Percentiles rank a stretch among this genome's conserved stretches.
These are phyloP conservation scores for Zoysia pacifica DNA, from an alignment of 176 grass and related monocot species.

Conservation along the genomic window DNA sequence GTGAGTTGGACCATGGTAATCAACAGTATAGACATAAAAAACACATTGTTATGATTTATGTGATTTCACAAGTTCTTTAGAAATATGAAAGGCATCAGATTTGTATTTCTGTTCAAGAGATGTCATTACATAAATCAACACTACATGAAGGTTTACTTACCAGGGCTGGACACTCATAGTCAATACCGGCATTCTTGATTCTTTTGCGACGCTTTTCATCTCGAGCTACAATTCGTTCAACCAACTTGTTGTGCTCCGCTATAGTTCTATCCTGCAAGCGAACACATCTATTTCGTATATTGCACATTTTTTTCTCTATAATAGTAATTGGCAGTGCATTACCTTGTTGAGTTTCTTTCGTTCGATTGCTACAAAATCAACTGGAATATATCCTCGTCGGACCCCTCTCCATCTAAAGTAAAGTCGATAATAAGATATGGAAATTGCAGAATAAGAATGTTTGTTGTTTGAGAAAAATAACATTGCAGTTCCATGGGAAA, in stretches of 20 bases:
- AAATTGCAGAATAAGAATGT: slow-evolving; percentile 19
- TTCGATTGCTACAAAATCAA: slow-evolving; percentile 65
- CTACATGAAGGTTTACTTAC: slow-evolving; percentile 52
- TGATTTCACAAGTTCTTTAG: background rate
- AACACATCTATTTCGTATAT: slow-evolving; percentile 10
- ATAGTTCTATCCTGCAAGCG: slow-evolving; percentile 71
- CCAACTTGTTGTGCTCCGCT: slow-evolving; percentile 66
- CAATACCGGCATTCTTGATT: slow-evolving; percentile 79
- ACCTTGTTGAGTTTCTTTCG: slow-evolving; percentile 70
- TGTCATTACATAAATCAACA: slow-evolving; percentile 3
- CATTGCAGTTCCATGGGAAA: background rate
- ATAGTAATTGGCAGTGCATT: slow-evolving; percentile 29
- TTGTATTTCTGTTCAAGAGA: slow-evolving; percentile 10
- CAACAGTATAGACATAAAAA: background rate
- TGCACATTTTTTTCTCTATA: background rate
- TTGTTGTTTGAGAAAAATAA: background rate
- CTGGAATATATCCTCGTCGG: slow-evolving; percentile 45
- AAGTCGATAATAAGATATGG: slow-evolving; percentile 18
- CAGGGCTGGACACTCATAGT: slow-evolving; percentile 78
- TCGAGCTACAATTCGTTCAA: slow-evolving; percentile 71
- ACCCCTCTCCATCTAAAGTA: slow-evolving; percentile 70
- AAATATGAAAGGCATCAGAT: background rate
- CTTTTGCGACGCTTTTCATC: slow-evolving; percentile 74
- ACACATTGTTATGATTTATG: background rate
- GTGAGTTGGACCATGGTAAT: background rate